These are phyloP conservation scores for Paulownia fortunei DNA, from an alignment of 257 asterid genomes.

Conservation along the genomic window DNA sequence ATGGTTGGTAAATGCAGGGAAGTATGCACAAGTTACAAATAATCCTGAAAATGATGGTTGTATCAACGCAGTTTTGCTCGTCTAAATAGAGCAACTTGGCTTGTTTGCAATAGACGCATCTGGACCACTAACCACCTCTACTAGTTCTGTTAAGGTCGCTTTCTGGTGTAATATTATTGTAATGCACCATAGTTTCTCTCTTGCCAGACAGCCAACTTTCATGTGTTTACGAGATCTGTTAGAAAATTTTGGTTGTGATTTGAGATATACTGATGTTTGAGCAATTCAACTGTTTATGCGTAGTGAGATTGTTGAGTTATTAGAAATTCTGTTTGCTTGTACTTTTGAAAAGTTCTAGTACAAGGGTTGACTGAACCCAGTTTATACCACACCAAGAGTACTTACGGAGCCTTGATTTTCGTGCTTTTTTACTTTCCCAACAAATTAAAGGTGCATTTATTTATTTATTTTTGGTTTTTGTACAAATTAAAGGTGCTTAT, in stretches of 20 bases:
- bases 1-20: slow-evolving; percentile 61
- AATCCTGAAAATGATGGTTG: slow-evolving; percentile 99
- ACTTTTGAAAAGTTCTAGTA: too few species aligned
- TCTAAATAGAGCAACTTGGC: slow-evolving; percentile 40
- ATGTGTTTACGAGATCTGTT: not conserved
- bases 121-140: not conserved
- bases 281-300: not conserved
- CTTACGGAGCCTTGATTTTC: too few species aligned
- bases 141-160: slow-evolving; percentile 17
- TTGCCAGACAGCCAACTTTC: too few species aligned
- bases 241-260: not conserved
- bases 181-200: slow-evolving; percentile 4
- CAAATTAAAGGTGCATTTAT: too few species aligned
- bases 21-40: slow-evolving; percentile 93
- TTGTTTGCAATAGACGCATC: not conserved
- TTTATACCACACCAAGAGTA: too few species aligned
- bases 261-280: not conserved
- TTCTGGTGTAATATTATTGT: not conserved
- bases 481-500: too few species aligned
- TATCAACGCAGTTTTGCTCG: slow-evolving; percentile 88
- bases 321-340: not conserved
- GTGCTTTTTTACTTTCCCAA: too few species aligned
- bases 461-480: too few species aligned
- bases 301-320: not conserved
- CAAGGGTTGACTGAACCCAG: too few species aligned